phyloP scores from a whole-genome alignment of 306 rosid genomes.

The Carpinus fangiana region DNA sequence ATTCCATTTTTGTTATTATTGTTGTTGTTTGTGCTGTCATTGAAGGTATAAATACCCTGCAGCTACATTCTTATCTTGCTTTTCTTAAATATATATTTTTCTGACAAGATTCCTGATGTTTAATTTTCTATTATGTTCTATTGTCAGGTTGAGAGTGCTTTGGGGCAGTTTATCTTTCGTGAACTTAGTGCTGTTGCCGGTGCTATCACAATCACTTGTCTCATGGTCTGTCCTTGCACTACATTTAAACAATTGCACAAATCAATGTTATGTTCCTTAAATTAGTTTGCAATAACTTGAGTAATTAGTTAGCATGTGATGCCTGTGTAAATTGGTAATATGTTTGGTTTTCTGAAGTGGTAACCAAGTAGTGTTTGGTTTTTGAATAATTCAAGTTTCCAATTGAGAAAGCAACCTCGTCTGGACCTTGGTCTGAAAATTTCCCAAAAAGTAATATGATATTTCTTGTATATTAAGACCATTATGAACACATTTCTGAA shows the following conservation, averaged over 20 bases:
- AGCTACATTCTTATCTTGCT: background rate
- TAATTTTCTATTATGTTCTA: slow-evolving; percentile 21
- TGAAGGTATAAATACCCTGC: background rate
- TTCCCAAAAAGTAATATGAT: background rate
- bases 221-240: slow-evolving; percentile 59
- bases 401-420: background rate
- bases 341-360: background rate
- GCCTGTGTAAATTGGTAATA: background rate
- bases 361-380: background rate
- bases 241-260: slow-evolving; percentile 3
- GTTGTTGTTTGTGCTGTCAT: background rate
- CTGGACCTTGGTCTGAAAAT: background rate
- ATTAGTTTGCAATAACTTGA: background rate
- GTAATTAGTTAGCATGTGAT: background rate
- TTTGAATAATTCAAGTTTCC: slow-evolving; percentile 1
- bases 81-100: slow-evolving; percentile 3
- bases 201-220: slow-evolving; percentile 87
- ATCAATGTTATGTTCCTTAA: slow-evolving; percentile 9
- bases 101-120: slow-evolving; percentile 19
- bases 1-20: background rate
- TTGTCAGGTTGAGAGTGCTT: slow-evolving; percentile 62
- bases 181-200: slow-evolving; percentile 85
- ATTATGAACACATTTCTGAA: background rate
- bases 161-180: slow-evolving; percentile 57
- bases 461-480: background rate